A percentile compares a stretch with the other conserved stretches of the same genome.
Conservation (phyloP, 2,329 filamentous ascomycete genomes). For the Stachybotrys chartarum region DNA sequence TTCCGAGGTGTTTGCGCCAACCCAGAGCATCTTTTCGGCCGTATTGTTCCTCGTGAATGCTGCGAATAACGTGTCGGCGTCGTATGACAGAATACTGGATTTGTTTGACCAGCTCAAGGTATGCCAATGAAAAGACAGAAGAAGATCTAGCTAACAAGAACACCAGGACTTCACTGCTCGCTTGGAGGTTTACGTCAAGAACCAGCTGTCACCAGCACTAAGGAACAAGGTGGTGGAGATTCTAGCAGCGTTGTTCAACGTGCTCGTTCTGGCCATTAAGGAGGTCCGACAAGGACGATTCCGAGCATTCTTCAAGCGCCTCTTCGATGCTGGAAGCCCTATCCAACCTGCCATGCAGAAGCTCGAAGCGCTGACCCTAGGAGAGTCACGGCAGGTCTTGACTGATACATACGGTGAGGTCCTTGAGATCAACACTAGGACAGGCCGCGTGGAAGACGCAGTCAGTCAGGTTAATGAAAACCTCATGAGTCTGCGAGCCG, state of each 20-base stretch:
- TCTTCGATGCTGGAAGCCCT: slow-evolving; percentile 31
- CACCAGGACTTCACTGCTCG: slow-evolving; percentile 32
- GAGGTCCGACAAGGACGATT: slow-evolving; percentile 32
- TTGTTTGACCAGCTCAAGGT: slow-evolving; percentile 34
- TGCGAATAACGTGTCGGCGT: slow-evolving; percentile 34
- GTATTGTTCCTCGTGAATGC: slow-evolving; percentile 34
- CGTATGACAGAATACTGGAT: slow-evolving; percentile 37
- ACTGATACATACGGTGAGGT: slow-evolving; percentile 35
- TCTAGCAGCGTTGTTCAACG: slow-evolving; percentile 35
- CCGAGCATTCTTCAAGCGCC: slow-evolving; percentile 31
- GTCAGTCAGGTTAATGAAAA: slow-evolving; percentile 26
- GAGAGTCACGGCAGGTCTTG: slow-evolving; percentile 33
- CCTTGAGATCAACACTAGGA: slow-evolving; percentile 24
- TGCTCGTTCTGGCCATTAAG: slow-evolving; percentile 35
- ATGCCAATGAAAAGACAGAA: background rate
- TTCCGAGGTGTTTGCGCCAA: slow-evolving; percentile 30
- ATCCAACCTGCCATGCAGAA: slow-evolving; percentile 31
- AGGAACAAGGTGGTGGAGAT: slow-evolving; percentile 32
- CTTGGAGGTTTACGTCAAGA: slow-evolving; percentile 31
- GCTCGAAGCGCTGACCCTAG: slow-evolving; percentile 31
- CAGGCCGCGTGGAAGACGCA: slow-evolving; percentile 25
- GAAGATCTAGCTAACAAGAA: background rate
- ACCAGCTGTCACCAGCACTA: slow-evolving; percentile 28
- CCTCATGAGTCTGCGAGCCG: slow-evolving; percentile 23
- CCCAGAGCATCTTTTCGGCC: slow-evolving; percentile 33